phyloP scores from a whole-genome alignment of 192 early-diverging fungal species.

The Coemansia sp. region DNA sequence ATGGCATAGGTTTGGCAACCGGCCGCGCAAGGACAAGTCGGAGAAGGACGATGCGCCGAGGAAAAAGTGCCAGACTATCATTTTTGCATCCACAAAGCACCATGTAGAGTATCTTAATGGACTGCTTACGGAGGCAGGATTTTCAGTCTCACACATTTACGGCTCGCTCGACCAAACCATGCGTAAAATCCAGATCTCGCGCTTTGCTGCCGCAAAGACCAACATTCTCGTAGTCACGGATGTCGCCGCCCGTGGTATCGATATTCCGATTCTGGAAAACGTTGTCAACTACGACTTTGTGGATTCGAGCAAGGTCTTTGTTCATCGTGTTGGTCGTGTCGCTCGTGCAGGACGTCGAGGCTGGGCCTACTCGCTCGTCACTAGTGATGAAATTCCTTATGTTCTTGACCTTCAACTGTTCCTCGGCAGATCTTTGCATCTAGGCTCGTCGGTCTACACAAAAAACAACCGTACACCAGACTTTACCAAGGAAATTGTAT shows the following conservation, averaged over 20 bases:
- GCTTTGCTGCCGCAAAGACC: slow-evolving; percentile 75
- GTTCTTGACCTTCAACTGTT: slow-evolving; percentile 94
- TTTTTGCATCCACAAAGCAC: slow-evolving; percentile 97
- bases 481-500: slow-evolving; percentile 76
- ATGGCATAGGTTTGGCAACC: slow-evolving; percentile 21
- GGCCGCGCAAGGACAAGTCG: slow-evolving; percentile 18
- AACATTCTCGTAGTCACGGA: slow-evolving; percentile 93
- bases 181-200: slow-evolving; percentile 80
- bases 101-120: slow-evolving; percentile 93
- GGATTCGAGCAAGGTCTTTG: slow-evolving; percentile 87
- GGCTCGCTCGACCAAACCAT: slow-evolving; percentile 92
- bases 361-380: slow-evolving; percentile 87
- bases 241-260: slow-evolving; percentile 98
- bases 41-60: slow-evolving; percentile 40
- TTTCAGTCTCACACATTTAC: slow-evolving; percentile 85
- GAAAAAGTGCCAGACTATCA: slow-evolving; percentile 71
- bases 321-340: slow-evolving; percentile 95
- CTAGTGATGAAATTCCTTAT: slow-evolving; percentile 87
- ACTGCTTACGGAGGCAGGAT: slow-evolving; percentile 68
- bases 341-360: slow-evolving; percentile 93
- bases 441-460: slow-evolving; percentile 44
- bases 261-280: slow-evolving; percentile 95
- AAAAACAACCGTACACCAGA: slow-evolving; percentile 40
- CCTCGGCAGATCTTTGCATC: slow-evolving; percentile 69
- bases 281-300: slow-evolving; percentile 98